A percentile compares a stretch with the other conserved stretches of the same genome.
phyloP scores from a whole-genome alignment of 805 yeast genomes.

The Kregervanrija fluxuum region DNA sequence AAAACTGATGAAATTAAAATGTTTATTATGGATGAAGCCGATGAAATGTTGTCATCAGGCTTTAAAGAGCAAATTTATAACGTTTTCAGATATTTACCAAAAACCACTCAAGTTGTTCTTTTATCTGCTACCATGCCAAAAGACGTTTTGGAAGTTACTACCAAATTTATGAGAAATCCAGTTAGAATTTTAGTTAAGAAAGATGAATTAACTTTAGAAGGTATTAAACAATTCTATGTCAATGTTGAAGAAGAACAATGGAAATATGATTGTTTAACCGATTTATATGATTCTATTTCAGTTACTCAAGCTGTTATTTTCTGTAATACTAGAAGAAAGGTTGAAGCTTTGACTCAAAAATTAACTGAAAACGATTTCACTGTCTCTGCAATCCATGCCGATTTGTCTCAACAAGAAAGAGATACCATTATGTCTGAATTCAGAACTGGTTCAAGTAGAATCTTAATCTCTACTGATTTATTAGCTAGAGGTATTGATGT shows the following conservation, averaged over 20 bases:
- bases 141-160: conserved; percentile 87
- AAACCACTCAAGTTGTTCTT: conserved; percentile 84
- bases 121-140: conserved; percentile 91
- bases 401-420: conserved; percentile 91
- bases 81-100: conserved; percentile 77
- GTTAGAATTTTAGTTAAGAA: conserved; percentile 89
- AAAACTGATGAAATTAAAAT: conserved; percentile 73
- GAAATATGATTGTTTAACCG: conserved; percentile 93
- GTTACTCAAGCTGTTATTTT: conserved; percentile 97
- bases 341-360: conserved; percentile 79
- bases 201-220: conserved; percentile 91
- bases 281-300: conserved; percentile 88
- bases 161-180: conserved; percentile 89
- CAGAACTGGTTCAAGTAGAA: conserved; percentile 88
- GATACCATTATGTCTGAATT: conserved; percentile 94
- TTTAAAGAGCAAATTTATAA: conserved; percentile 95
- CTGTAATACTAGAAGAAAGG: conserved; percentile 95
- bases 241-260: conserved; percentile 88
- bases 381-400: conserved; percentile 95
- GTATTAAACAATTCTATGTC: conserved; percentile 87
- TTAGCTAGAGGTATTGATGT: conserved; percentile 99
- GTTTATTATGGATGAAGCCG: conserved; percentile 94
- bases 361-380: conserved; percentile 79
- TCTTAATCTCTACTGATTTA: conserved; percentile 91
- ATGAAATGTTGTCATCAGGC: conserved; percentile 87